phyloP scores from a whole-genome alignment of 1,139 yeast genomes.

The Hyphopichia burtonii region DNA sequence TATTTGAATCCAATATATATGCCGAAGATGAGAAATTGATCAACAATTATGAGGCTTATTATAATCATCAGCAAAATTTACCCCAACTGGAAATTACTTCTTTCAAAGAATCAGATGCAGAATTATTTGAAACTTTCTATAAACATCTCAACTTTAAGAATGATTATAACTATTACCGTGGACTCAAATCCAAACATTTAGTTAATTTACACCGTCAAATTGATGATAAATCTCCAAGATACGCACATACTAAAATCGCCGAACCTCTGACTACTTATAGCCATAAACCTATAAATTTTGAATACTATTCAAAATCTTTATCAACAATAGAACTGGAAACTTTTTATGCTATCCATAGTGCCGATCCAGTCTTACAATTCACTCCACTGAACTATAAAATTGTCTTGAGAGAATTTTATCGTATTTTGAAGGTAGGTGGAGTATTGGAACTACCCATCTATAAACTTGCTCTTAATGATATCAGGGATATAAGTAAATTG shows the following conservation, averaged over 20 bases:
- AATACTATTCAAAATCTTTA: slow-evolving; percentile 30
- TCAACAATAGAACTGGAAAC: slow-evolving; percentile 27
- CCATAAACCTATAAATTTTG: slow-evolving; percentile 39
- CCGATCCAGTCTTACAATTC: slow-evolving; percentile 36
- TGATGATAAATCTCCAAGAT: slow-evolving; percentile 22
- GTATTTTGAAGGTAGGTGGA: slow-evolving; percentile 40
- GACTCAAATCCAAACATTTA: slow-evolving; percentile 26
- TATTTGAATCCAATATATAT: slow-evolving; percentile 33
- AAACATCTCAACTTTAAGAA: slow-evolving; percentile 25
- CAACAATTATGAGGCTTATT: slow-evolving; percentile 9
- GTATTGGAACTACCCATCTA: slow-evolving; percentile 31
- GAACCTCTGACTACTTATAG: slow-evolving; percentile 18
- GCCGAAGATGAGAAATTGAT: slow-evolving; percentile 24
- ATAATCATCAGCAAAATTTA: slow-evolving; percentile 13
- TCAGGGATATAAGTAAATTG: too few species aligned
- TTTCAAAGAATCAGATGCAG: slow-evolving; percentile 26
- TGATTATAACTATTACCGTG: slow-evolving; percentile 20
- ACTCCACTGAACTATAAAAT: slow-evolving; percentile 24
- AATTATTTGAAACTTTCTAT: slow-evolving; percentile 24
- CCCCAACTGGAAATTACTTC: slow-evolving; percentile 12
- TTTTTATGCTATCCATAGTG: slow-evolving; percentile 36
- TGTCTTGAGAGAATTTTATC: slow-evolving; percentile 31
- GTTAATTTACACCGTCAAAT: slow-evolving; percentile 26
- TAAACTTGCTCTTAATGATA: slow-evolving; percentile 18
- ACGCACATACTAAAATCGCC: slow-evolving; percentile 12